Evolutionary conservation across 148 eudicot genomes (phyloP), one percentile per base, ranked within the genome.

Genomic region (Gaultheria prostrata): DNA sequence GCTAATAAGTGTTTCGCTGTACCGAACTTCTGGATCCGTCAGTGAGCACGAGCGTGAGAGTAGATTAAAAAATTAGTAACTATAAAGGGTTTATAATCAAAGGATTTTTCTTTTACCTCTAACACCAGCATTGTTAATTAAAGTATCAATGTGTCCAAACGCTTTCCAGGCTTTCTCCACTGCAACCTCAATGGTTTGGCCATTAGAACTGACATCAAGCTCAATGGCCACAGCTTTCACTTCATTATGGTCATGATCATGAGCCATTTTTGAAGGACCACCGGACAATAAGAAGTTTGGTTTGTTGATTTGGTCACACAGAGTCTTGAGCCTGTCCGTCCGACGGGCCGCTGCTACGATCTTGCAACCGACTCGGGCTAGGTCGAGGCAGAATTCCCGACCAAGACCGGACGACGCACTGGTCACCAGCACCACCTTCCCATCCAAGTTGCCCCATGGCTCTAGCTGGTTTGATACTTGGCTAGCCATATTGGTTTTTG

Each of bases 341-440:
- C 94, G 86, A 17, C 98, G 92, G 61, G 59, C 59, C 0, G 93
- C 93, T 0, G 92, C 93, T 14, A 94, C 80, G 11, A 93, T 78
- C 46, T 79, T 80, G 82, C 93, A 93, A 4, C 95, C 94, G 67
- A 93, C 90, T 76, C 83, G 80, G 6, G 93, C 93, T 2, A 94
- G 84, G 81, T 93, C 91, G 6, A 92, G 82, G 65, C 98, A 93
- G 85, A 93, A 89, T 32, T 92, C 93, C 9, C 86, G 84, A 67
- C 98, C 96, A 10, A 94, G 81, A 1, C 98, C 98, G 1, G 98
- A 84, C 0, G 98, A 94, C 1, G 96, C 95, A 0, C 98, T 94
- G 24, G 98, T 94, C 0, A 93, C 90, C 85, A 92, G 78, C 26
- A 94, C 93, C 43, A 94, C 92, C 39, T 92, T 94, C 74, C 82